Evolutionary conservation across 2,329 filamentous ascomycete species (phyloP), one percentile per base, ranked within the genome.

Genomic region (Nigrospora osmanthi): DNA sequence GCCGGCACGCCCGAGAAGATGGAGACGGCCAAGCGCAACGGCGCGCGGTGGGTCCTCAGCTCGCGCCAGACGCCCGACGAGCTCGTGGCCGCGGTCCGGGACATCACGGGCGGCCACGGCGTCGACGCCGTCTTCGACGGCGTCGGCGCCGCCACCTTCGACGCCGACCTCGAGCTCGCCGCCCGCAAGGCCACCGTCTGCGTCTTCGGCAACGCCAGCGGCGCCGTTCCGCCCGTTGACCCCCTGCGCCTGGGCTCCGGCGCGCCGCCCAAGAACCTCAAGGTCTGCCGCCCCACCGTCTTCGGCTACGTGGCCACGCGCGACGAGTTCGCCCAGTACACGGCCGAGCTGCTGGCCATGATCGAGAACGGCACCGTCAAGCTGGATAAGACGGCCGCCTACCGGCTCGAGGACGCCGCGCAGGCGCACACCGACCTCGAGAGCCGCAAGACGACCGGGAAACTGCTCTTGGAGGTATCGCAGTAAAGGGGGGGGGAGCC

Each of bases 131-230:
- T 95, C 28, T 94, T 89, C 60, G 89, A 95, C 60, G 86, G 87
- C 6, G 87, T 95, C 3, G 90, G 89, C 12, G 88, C 88, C 68
- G 75, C 76, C 40, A 95, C 90, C 0, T 95, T 93, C 67, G 87
- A 95, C 54, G 73, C 78, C 16, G 85, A 83, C 56, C 62, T 95
- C 51, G 80, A 89, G 52, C 77, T 81, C 54, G 73, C 91, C 44
- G 85, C 83, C 53, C 65, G 82, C 51, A 94, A 94, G 70, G 90
- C 89, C 6, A 84, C 74, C 2, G 66, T 95, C 56, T 75, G 89
- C 23, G 83, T 80, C 40, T 94, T 90, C 66, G 89, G 89, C 3
- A 94, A 94, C 65, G 85, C 87, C 9, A 77, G 72, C 11, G 90
- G 89, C 6, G 76, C 85, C 4, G 85, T 93, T 2, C 81, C 82